A percentile compares a stretch with the other conserved stretches of the same genome.
Conservation (phyloP, 495 filamentous ascomycete genomes). For the Neurospora sp. region DNA sequence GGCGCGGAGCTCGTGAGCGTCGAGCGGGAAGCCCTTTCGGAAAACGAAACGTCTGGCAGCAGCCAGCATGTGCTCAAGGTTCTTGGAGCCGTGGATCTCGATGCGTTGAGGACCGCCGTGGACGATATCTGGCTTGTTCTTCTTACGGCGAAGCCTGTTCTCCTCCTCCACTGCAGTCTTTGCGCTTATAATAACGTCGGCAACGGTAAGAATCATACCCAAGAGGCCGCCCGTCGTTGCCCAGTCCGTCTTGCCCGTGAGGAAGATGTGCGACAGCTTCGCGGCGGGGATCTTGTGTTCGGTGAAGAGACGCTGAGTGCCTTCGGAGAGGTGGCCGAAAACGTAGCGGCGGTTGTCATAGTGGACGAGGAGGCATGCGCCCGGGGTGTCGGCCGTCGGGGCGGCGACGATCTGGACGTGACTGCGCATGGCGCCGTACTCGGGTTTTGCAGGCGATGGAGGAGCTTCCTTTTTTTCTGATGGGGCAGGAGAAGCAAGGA, state of each 20-base stretch:
- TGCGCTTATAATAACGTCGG: slow-evolving; percentile 45
- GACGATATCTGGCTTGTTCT: slow-evolving; percentile 13
- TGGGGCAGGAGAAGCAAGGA: background rate
- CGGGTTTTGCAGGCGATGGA: background rate
- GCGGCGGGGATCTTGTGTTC: slow-evolving; percentile 52
- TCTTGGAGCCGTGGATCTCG: slow-evolving; percentile 67
- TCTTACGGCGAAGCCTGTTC: slow-evolving; percentile 21
- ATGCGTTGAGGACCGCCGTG: slow-evolving; percentile 21
- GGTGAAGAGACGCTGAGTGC: slow-evolving; percentile 64
- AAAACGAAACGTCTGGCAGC: slow-evolving; percentile 85
- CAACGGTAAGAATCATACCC: slow-evolving; percentile 72
- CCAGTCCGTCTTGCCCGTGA: slow-evolving; percentile 73
- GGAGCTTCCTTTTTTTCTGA: background rate
- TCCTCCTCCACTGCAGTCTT: slow-evolving; percentile 12
- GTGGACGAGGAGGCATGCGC: slow-evolving; percentile 63
- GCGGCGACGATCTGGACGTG: slow-evolving; percentile 63
- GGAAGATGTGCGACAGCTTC: slow-evolving; percentile 63
- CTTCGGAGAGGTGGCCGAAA: slow-evolving; percentile 78
- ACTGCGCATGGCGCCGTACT: slow-evolving; percentile 48
- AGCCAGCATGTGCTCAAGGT: slow-evolving; percentile 68
- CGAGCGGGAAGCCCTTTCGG: slow-evolving; percentile 64
- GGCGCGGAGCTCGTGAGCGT: slow-evolving; percentile 50
- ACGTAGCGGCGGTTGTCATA: slow-evolving; percentile 76
- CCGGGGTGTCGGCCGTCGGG: slow-evolving; percentile 86
- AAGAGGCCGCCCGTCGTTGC: slow-evolving; percentile 66